Percentiles rank a stretch among this genome's conserved stretches.
Evolutionary conservation across 805 yeast genomes (phyloP).

Genomic region (Trichomonascus vanleenenianus): DNA sequence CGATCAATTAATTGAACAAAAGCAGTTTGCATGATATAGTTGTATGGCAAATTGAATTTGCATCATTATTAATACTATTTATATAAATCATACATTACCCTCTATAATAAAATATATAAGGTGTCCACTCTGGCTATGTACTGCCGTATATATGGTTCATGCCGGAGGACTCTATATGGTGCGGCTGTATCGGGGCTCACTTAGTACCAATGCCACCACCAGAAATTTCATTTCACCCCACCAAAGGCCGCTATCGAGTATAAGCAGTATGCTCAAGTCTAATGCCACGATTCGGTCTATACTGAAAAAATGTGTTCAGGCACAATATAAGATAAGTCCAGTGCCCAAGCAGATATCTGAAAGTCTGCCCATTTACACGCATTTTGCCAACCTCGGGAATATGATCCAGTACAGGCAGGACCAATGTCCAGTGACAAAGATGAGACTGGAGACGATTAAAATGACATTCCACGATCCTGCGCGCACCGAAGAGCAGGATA

Average conservation of each 20-base stretch:
- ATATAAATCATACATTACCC: too few species aligned
- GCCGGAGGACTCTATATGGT: too few species aligned
- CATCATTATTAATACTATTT: too few species aligned
- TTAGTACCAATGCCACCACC: too few species aligned
- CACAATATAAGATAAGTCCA: constrained; percentile 2
- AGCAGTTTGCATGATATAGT: too few species aligned
- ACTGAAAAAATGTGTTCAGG: constrained; percentile 4
- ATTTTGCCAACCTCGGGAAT: constrained; percentile 16
- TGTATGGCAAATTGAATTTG: too few species aligned
- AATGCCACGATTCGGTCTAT: neutral
- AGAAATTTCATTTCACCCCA: too few species aligned
- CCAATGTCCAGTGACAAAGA: constrained; percentile 27
- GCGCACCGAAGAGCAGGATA: constrained; percentile 3
- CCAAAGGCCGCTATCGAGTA: too few species aligned
- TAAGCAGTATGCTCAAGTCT: neutral
- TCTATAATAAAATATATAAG: too few species aligned
- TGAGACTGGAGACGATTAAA: constrained; percentile 20
- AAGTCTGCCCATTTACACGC: constrained; percentile 4
- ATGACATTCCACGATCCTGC: constrained; percentile 23
- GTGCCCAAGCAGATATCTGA: constrained; percentile 1
- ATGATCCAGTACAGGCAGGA: constrained; percentile 24
- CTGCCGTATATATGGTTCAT: too few species aligned
- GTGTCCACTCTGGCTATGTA: too few species aligned
- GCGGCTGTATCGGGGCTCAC: too few species aligned
- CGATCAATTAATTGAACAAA: constrained; percentile 18